Percentiles rank a stretch among this genome's conserved stretches.
Evolutionary conservation across 2,329 filamentous ascomycete genomes (phyloP).

Genomic region (Xylaria sp.): DNA sequence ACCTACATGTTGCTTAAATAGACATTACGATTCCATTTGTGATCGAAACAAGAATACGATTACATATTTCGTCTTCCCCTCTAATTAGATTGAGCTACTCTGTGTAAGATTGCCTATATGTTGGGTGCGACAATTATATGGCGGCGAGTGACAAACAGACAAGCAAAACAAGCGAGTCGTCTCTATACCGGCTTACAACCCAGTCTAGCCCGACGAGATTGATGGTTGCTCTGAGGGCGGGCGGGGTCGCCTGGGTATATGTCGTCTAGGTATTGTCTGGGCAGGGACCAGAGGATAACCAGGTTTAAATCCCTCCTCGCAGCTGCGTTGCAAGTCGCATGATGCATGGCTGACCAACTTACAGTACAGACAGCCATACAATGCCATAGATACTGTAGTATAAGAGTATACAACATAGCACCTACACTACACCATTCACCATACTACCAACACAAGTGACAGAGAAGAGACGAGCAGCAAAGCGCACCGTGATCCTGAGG

Average conservation of each 20-base stretch:
- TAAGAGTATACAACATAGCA: neutral
- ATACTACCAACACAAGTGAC: slow-evolving; percentile 11
- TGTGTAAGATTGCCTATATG: neutral
- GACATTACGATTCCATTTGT: neutral
- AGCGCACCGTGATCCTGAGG: slow-evolving; percentile 22
- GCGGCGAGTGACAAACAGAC: neutral
- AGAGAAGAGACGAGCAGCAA: neutral
- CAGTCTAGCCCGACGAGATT: slow-evolving; percentile 15
- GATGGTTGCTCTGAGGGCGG: slow-evolving; percentile 3
- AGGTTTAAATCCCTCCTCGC: slow-evolving; percentile 28
- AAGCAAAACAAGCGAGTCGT: neutral
- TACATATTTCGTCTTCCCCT: neutral
- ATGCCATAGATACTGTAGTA: neutral
- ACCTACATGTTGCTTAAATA: neutral
- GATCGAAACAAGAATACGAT: neutral
- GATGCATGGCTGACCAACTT: slow-evolving; percentile 25
- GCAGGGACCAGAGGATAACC: slow-evolving; percentile 24
- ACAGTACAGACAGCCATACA: neutral
- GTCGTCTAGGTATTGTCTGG: slow-evolving; percentile 16
- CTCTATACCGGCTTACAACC: slow-evolving; percentile 24
- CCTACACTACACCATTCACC: neutral
- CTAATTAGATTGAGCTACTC: neutral
- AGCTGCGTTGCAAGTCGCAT: slow-evolving; percentile 21
- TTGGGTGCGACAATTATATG: neutral
- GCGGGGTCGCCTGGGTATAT: slow-evolving; percentile 10